These are phyloP conservation scores for Fusarium anguioides DNA, from an alignment of 2,329 filamentous ascomycete species.

Conservation along the genomic window DNA sequence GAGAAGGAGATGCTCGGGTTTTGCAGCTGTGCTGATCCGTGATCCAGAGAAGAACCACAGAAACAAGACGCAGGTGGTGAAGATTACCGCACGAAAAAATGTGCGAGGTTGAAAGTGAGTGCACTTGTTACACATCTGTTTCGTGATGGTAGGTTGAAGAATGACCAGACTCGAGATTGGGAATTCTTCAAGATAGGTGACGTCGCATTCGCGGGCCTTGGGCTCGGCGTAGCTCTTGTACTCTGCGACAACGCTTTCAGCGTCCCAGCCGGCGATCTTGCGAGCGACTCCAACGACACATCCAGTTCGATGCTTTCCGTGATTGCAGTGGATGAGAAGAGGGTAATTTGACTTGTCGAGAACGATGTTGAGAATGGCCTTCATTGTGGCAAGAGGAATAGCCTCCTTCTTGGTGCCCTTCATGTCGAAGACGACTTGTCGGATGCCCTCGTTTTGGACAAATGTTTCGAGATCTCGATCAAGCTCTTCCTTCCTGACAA, in stretches of 20 bases:
- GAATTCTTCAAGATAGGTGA: conserved; percentile 68
- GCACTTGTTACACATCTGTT: conserved; percentile 17
- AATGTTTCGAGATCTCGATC: conserved; percentile 68
- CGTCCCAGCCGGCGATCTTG: conserved; percentile 75
- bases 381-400: conserved; percentile 75
- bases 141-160: background rate
- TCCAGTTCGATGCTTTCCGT: conserved; percentile 92
- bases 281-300: conserved; percentile 87
- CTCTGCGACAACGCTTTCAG: conserved; percentile 73
- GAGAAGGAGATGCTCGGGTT: conserved; percentile 20
- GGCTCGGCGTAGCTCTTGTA: conserved; percentile 74
- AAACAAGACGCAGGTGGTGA: conserved; percentile 55
- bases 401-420: conserved; percentile 87
- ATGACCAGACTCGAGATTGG: conserved; percentile 53
- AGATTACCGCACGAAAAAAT: conserved; percentile 58
- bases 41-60: conserved; percentile 57
- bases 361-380: conserved; percentile 75
- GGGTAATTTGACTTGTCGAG: conserved; percentile 81
- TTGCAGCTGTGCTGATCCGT: conserved; percentile 41
- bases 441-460: conserved; percentile 73
- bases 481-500: conserved; percentile 71
- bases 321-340: conserved; percentile 90
- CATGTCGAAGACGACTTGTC: conserved; percentile 80
- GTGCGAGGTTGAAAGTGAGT: conserved; percentile 47
- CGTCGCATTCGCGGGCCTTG: conserved; percentile 69